Conservation (phyloP, 208 protist genomes). For the Leishmania major region DNA sequence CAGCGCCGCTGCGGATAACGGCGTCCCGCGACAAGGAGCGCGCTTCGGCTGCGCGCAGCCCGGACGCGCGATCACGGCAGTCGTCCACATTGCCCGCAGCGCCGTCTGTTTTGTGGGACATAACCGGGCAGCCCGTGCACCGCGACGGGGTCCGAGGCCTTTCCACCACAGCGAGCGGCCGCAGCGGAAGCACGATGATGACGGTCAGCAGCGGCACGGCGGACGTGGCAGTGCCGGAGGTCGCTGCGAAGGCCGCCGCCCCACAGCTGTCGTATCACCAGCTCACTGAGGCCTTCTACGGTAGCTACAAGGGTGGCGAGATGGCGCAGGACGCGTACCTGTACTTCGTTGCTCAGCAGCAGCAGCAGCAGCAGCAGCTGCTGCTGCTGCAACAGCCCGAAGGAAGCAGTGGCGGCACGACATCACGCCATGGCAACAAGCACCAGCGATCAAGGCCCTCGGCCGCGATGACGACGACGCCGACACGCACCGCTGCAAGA, state of each 20-base stretch:
- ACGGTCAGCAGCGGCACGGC: background rate
- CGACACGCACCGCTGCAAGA: background rate
- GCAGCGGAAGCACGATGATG: background rate
- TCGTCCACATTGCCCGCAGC: background rate
- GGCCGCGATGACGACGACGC: background rate
- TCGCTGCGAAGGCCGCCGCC: background rate
- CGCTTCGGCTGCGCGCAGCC: background rate
- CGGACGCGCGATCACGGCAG: background rate
- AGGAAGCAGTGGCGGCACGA: background rate
- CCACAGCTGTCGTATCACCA: slow-evolving; percentile 56
- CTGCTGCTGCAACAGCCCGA: background rate
- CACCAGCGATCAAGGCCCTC: background rate
- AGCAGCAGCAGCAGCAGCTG: background rate
- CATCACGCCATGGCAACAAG: background rate
- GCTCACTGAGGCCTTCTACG: slow-evolving; percentile 77
- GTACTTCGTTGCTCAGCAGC: slow-evolving; percentile 47
- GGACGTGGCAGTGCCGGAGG: background rate
- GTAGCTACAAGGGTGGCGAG: slow-evolving; percentile 38
- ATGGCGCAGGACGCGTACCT: slow-evolving; percentile 74
- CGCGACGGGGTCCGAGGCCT: background rate
- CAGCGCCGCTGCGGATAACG: no score
- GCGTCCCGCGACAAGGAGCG: background rate
- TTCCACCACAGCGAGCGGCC: background rate
- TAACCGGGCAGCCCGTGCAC: background rate
- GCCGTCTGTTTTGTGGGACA: background rate